These are phyloP conservation scores for Starmerella roubikii DNA, from an alignment of 805 yeast genomes.

Conservation along the genomic window DNA sequence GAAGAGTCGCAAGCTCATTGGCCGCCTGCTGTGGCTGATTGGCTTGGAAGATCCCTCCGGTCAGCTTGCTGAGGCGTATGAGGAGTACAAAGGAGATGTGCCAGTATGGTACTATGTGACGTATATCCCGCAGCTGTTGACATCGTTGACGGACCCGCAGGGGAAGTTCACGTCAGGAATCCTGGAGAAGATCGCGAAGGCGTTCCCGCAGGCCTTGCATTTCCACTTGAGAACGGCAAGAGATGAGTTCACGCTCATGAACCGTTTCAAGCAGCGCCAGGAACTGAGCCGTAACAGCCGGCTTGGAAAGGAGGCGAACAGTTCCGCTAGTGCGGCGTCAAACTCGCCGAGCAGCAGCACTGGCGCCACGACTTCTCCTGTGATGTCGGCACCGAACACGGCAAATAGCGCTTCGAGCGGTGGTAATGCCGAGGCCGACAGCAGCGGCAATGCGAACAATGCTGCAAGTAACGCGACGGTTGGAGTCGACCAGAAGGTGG, in stretches of 20 bases:
- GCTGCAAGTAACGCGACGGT: not conserved
- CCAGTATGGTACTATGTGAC: constrained; percentile 99
- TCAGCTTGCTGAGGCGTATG: constrained; percentile 73
- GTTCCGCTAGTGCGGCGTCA: not conserved
- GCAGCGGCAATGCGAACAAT: no score
- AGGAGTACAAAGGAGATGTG: constrained; percentile 83
- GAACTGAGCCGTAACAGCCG: not conserved
- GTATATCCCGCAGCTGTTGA: constrained; percentile 82
- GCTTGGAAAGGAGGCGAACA: not conserved
- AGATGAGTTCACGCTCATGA: constrained; percentile 82
- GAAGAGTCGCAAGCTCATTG: constrained; percentile 73
- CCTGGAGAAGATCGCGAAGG: constrained; percentile 81
- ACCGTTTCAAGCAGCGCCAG: constrained; percentile 32
- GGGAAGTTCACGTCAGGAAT: constrained; percentile 81
- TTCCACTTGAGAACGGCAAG: constrained; percentile 90
- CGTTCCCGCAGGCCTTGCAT: constrained; percentile 94
- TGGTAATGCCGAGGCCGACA: not conserved
- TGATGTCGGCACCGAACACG: not conserved
- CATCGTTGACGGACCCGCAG: constrained; percentile 81
- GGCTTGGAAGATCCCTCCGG: constrained; percentile 80
- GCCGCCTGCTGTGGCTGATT: constrained; percentile 85
- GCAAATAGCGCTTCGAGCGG: not conserved
- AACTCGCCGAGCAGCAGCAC: not conserved
- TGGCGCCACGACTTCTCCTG: not conserved
- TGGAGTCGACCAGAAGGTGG: constrained; percentile 33